Percentiles rank a stretch among this genome's conserved stretches.
phyloP scores from a whole-genome alignment of 257 asterid genomes.

The Solanum pennellii region DNA sequence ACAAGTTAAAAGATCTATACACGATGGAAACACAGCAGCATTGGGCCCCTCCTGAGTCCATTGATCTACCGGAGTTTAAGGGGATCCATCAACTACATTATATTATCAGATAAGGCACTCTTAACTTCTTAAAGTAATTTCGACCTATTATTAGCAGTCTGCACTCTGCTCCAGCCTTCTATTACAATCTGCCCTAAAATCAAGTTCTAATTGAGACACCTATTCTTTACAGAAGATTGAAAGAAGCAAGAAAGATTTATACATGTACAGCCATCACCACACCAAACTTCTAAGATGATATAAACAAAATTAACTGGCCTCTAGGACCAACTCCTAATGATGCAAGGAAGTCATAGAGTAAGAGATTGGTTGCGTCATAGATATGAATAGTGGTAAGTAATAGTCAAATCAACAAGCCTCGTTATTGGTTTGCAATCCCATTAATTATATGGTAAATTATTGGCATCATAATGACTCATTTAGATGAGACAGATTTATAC shows the following conservation, averaged over 20 bases:
- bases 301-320: not conserved
- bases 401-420: not conserved
- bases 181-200: not conserved
- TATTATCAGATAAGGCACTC: not conserved
- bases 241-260: not conserved
- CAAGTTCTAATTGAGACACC: not conserved
- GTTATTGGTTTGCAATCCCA: not conserved
- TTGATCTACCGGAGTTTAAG: not conserved
- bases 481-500: slow-evolving; percentile 14
- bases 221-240: not conserved
- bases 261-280: not conserved
- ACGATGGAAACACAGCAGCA: not conserved
- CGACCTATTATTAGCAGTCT: not conserved
- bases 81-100: not conserved
- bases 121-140: not conserved
- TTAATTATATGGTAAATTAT: not conserved
- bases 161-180: not conserved
- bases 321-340: not conserved
- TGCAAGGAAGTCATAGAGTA: not conserved
- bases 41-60: not conserved
- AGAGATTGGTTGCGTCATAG: not conserved
- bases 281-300: not conserved
- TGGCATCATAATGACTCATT: not conserved
- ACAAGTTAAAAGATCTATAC: not conserved
- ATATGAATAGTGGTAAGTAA: not conserved